Base-by-base conservation (phyloP, 441 rosid genomes). In the Hura crepitans region DNA sequence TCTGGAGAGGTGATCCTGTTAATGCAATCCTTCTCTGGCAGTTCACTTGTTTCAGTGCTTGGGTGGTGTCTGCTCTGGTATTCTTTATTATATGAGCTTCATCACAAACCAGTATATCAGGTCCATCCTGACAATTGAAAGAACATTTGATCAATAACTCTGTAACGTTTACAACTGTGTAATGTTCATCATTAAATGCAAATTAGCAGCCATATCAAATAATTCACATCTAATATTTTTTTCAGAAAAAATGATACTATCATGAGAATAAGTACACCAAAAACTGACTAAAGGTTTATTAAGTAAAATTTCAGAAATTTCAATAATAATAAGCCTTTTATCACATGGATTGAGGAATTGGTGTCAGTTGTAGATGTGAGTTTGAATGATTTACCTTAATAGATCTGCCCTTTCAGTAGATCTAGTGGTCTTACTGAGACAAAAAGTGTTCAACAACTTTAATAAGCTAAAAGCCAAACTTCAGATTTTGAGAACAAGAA, bases 1-100 rank as follows among this genome's bases (percentile, higher is more conserved):
- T 96, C 81, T 96, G 99, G 73, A 96, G 96, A 76, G 99, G 99
- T 66, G 99, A 96, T 62, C 99, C 99, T 70, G 99, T 96, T 75
- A 96, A 83, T 66, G 99, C 99, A 84, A 96, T 93, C 83, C 99
- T 86, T 77, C 99, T 86, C 85, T 96, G 98, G 86, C 98, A 91
- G 81, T 85, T 90, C 65, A 96, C 98, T 78, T 66, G 95, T 82
- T 96, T 96, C 85, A 96, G 81, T 59, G 99, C 89, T 83, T 90
- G 98, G 35, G 99, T 93, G 76, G 99, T 93, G 77, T 87, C 97
- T 74, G 99, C 99, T 82, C 84, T 89, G 66, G 97, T 87, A 81
- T 96, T 96, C 88, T 96, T 96, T 78, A 96, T 96, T 71, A 84
- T 86, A 81, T 93, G 98, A 73, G 99, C 99, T 81, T 96, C 99